phyloP scores from a whole-genome alignment of 352 stramenopile genomes.

The Globisporangium acanthophoron region DNA sequence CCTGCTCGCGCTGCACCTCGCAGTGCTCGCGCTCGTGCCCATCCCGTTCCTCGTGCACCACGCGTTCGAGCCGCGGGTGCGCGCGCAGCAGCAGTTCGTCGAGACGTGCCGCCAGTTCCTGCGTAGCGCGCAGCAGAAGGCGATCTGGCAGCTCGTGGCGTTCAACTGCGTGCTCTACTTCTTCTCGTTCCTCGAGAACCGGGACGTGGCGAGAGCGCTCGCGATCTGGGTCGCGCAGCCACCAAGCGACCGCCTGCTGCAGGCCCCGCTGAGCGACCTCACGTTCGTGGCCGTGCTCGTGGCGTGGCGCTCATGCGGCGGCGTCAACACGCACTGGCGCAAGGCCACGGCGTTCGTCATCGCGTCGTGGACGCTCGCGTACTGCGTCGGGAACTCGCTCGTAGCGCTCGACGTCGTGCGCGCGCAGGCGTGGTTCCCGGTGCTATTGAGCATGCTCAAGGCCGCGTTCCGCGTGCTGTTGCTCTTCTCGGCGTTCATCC shows the following conservation, averaged over 20 bases:
- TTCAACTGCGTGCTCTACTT: constrained; percentile 41
- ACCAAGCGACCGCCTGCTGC: constrained; percentile 5
- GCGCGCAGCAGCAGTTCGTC: constrained; percentile 3
- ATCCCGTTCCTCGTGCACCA: constrained; percentile 26
- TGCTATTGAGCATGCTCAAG: constrained; percentile 12
- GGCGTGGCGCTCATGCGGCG: constrained; percentile 16
- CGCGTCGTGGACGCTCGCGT: constrained; percentile 11
- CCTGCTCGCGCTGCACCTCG: constrained; percentile 26
- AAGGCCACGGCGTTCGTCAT: constrained; percentile 12
- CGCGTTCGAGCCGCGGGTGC: constrained; percentile 16
- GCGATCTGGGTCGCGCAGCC: constrained; percentile 20
- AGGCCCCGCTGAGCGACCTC: constrained; percentile 17
- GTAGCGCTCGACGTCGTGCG: constrained; percentile 19
- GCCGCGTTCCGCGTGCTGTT: constrained; percentile 22
- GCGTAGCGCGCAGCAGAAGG: constrained; percentile 26
- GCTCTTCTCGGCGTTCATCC: constrained; percentile 29
- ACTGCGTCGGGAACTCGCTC: constrained; percentile 14
- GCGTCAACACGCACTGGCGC: constrained; percentile 21
- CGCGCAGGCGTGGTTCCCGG: constrained; percentile 18
- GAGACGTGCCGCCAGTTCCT: constrained; percentile 18
- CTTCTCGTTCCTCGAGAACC: constrained; percentile 28
- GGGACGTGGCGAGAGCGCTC: constrained; percentile 14
- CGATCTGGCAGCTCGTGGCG: constrained; percentile 41
- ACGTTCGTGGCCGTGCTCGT: constrained; percentile 18
- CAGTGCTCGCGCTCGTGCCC: constrained; percentile 18